A percentile compares a stretch with the other conserved stretches of the same genome.
Conservation (phyloP, 805 yeast genomes). For the Limtongia smithiae region DNA sequence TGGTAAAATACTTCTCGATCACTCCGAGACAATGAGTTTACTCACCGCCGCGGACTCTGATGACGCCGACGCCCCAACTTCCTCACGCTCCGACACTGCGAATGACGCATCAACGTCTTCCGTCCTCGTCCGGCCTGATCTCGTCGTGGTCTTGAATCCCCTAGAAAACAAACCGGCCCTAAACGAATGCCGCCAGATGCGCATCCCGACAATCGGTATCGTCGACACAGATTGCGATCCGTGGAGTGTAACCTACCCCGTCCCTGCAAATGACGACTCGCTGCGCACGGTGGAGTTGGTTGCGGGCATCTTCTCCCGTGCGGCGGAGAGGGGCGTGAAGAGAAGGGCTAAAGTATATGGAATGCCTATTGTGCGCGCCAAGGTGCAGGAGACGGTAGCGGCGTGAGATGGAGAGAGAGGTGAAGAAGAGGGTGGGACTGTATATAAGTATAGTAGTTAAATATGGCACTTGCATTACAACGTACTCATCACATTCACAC, state of each 20-base stretch:
- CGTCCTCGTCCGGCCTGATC: conserved; percentile 68
- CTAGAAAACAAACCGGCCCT: conserved; percentile 77
- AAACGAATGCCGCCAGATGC: conserved; percentile 71
- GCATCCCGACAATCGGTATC: conserved; percentile 90
- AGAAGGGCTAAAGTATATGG: no score
- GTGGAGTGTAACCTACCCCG: conserved; percentile 82
- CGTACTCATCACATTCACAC: no score
- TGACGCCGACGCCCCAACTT: conserved; percentile 46
- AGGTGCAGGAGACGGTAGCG: no score
- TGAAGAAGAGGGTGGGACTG: no score
- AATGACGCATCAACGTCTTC: neutral
- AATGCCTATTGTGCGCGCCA: no score
- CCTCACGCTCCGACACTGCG: conserved; percentile 40
- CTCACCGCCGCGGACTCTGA: neutral
- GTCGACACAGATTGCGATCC: conserved; percentile 95
- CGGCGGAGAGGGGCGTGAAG: conserved; percentile 70
- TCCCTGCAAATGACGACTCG: conserved; percentile 95
- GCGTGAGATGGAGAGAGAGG: no score
- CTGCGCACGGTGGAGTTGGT: conserved; percentile 74
- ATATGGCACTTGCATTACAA: no score
- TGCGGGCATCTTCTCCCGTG: conserved; percentile 76
- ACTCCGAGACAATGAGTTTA: neutral
- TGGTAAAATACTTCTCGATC: conserved; percentile 35
- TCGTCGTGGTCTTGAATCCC: conserved; percentile 83
- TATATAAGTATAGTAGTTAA: no score